These are phyloP conservation scores for Wickerhamomyces bovis DNA, from an alignment of 805 yeast genomes.

Conservation along the genomic window DNA sequence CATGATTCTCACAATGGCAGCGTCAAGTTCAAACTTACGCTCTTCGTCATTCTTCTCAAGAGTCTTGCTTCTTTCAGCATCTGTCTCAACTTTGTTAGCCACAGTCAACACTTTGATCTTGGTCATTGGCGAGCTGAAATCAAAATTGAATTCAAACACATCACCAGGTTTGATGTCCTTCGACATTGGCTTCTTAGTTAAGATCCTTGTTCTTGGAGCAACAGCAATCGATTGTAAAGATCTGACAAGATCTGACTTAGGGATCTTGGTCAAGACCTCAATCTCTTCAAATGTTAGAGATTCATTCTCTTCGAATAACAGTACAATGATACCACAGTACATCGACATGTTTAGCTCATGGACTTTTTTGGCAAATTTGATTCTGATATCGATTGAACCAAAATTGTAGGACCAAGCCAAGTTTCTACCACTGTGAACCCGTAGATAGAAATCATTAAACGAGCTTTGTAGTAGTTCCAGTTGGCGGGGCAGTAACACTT, in stretches of 20 bases:
- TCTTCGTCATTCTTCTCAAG: slow-evolving; percentile 54
- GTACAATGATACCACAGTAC: slow-evolving; percentile 69
- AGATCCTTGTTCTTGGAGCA: slow-evolving; percentile 73
- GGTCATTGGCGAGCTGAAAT: slow-evolving; percentile 60
- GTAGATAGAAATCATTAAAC: slow-evolving; percentile 47
- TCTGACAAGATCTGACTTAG: slow-evolving; percentile 64
- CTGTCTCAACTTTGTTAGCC: slow-evolving; percentile 41
- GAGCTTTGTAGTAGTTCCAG: slow-evolving; percentile 35
- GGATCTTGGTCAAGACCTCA: slow-evolving; percentile 59
- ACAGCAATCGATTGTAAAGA: slow-evolving; percentile 81
- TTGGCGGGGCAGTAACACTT: slow-evolving; percentile 36
- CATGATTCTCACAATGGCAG: slow-evolving; percentile 86
- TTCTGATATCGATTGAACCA: slow-evolving; percentile 76
- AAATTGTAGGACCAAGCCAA: slow-evolving; percentile 77
- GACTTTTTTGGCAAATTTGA: slow-evolving; percentile 58
- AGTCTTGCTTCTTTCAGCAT: slow-evolving; percentile 35
- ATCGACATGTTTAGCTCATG: slow-evolving; percentile 81
- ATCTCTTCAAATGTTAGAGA: slow-evolving; percentile 57
- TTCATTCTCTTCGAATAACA: slow-evolving; percentile 60
- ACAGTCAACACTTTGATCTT: slow-evolving; percentile 72
- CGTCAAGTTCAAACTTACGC: slow-evolving; percentile 65
- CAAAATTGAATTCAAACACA: slow-evolving; percentile 57
- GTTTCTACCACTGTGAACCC: slow-evolving; percentile 50
- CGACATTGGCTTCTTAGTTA: slow-evolving; percentile 69
- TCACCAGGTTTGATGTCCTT: slow-evolving; percentile 62